phyloP scores from a whole-genome alignment of 441 rosid genomes.

The Pelargonium cotyledonis region DNA sequence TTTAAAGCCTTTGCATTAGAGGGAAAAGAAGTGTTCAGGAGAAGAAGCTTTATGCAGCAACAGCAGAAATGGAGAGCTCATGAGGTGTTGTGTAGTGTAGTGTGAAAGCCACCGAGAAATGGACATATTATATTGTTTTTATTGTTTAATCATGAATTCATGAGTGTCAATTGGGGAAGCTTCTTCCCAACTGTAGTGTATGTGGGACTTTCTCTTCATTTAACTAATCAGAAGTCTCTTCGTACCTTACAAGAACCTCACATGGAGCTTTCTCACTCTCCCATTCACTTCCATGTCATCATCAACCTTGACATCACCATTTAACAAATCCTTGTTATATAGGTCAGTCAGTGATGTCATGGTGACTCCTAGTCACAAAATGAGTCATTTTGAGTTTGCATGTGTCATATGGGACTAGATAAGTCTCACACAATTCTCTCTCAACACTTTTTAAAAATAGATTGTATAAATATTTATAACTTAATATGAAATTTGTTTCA shows the following conservation, averaged over 20 bases:
- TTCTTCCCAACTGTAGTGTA: constrained; percentile 18
- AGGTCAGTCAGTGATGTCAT: background rate
- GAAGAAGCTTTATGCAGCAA: constrained; percentile 23
- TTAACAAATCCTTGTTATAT: background rate
- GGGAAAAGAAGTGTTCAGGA: constrained; percentile 14
- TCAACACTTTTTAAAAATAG: too few species aligned
- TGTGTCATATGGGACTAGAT: too few species aligned
- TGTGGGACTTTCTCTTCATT: constrained; percentile 11
- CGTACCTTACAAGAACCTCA: constrained; percentile 8
- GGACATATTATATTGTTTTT: background rate
- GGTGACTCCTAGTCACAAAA: too few species aligned
- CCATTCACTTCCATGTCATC: constrained; percentile 1
- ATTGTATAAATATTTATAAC: too few species aligned
- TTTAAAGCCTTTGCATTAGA: background rate
- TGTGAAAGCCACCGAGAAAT: constrained; percentile 17
- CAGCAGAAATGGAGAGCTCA: constrained; percentile 14
- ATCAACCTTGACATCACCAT: constrained; percentile 16
- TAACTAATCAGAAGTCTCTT: background rate
- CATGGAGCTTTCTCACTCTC: constrained; percentile 12
- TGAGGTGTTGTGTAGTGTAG: background rate
- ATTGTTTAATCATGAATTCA: constrained; percentile 7
- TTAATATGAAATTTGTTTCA: too few species aligned
- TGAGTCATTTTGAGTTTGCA: too few species aligned
- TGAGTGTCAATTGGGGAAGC: constrained; percentile 5
- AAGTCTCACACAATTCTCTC: too few species aligned